These are phyloP conservation scores for Scalesia atractyloides DNA, from an alignment of 129 eudicot genomes.

Conservation along the genomic window DNA sequence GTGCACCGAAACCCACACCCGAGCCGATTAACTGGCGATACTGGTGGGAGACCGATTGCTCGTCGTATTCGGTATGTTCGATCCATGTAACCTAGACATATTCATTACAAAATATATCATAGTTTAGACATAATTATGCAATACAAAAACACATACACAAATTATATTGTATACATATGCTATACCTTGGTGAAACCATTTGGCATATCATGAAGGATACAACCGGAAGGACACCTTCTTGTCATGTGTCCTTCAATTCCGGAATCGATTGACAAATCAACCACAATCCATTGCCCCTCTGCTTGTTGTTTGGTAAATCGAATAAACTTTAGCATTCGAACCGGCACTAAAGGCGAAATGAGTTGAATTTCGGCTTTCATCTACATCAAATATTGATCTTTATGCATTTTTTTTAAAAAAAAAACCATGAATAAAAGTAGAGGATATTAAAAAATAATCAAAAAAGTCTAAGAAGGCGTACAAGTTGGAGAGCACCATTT, in stretches of 20 bases:
- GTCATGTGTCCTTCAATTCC: slow-evolving; percentile 37
- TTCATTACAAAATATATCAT: background rate
- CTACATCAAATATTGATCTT: slow-evolving; percentile 25
- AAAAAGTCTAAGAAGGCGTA: slow-evolving; percentile 22
- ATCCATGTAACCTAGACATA: slow-evolving; percentile 30
- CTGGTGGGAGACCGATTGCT: background rate
- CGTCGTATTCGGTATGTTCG: slow-evolving; percentile 32
- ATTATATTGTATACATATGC: background rate
- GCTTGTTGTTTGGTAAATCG: slow-evolving; percentile 59
- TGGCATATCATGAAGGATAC: slow-evolving; percentile 60
- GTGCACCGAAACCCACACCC: slow-evolving; percentile 29
- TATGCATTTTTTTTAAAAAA: background rate
- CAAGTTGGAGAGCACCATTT: slow-evolving; percentile 64
- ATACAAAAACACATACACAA: too few relatives aligned
- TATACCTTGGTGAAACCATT: slow-evolving; percentile 64
- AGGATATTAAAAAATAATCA: background rate
- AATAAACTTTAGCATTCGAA: slow-evolving; percentile 54
- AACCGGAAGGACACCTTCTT: slow-evolving; percentile 78
- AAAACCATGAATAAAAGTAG: background rate
- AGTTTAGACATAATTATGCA: background rate
- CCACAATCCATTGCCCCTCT: slow-evolving; percentile 68
- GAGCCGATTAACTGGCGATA: slow-evolving; percentile 22
- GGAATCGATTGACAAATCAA: slow-evolving; percentile 60
- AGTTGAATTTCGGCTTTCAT: slow-evolving; percentile 76
- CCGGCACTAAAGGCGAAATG: slow-evolving; percentile 59